Evolutionary conservation across 306 rosid species (phyloP), one percentile per base, ranked within the genome.

Genomic region (Lathyrus tuberosus): DNA sequence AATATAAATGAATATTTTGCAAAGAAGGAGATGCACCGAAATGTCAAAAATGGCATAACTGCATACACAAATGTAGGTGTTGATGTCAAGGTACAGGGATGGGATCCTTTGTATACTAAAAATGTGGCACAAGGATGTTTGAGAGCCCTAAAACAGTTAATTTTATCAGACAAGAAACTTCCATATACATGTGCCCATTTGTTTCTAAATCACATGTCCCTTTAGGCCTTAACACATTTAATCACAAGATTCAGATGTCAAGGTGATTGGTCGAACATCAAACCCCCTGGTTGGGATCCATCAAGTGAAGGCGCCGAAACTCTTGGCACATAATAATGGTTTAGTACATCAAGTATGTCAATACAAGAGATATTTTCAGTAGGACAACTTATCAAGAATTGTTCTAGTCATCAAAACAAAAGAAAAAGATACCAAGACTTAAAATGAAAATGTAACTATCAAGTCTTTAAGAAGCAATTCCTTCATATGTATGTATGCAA

Each of bases 211-310:
- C 52, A 53, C 20, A 60, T 66, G 60, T 35, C 40, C 4, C 5
- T 4, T 35, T 35, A 4, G 8, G 5, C 47, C 14, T 10, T 12
- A 42, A 49, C 10, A 63, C 15, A 35, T 33, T 14, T 24, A 10
- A 30, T 30, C 35, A 30, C 43, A 3, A 40, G 98, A 71, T 68
- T 88, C 76, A 97, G 98, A 73, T 87, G 98, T 63, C 96, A 97
- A 0, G 97, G 97, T 31, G 98, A 94, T 72, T 94, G 98, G 98
- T 96, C 98, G 38, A 87, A 90, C 72, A 85, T 90, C 84, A 83
- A 94, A 67, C 98, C 97, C 56, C 98, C 97, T 5, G 96, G 98
- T 18, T 94, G 97, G 98, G 90, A 88, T 83, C 98, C 98, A 33
- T 82, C 89, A 30, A 70, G 83, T 37, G 83, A 86, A 75, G 78